phyloP scores from a whole-genome alignment of 2,329 filamentous ascomycete species.

The Ophiocordyceps australis region DNA sequence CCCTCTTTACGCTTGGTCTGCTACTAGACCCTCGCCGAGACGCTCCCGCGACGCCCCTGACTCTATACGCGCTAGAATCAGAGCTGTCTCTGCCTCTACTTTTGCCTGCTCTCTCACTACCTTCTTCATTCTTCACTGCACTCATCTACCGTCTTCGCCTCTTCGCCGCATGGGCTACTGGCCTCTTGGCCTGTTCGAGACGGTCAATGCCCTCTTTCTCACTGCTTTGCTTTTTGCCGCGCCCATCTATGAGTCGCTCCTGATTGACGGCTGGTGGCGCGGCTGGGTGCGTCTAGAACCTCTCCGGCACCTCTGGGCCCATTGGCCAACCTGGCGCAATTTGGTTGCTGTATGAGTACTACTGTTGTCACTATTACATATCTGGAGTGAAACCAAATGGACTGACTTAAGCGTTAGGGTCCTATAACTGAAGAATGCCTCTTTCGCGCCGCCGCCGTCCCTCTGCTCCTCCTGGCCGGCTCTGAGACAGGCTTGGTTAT shows the following conservation, averaged over 20 bases:
- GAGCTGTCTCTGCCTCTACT: conserved; percentile 63
- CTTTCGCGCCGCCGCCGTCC: conserved; percentile 75
- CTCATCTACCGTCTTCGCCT: neutral
- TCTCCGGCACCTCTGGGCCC: conserved; percentile 40
- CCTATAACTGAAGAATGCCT: conserved; percentile 86
- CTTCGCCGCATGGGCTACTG: conserved; percentile 64
- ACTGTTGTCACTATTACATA: no score
- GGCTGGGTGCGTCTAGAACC: conserved; percentile 39
- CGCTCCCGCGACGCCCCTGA: conserved; percentile 76
- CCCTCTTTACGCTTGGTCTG: conserved; percentile 70
- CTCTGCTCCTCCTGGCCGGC: conserved; percentile 59
- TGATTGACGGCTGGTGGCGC: conserved; percentile 55
- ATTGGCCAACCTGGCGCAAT: conserved; percentile 77
- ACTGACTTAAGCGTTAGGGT: conserved; percentile 33
- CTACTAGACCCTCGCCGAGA: conserved; percentile 61
- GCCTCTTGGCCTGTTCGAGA: conserved; percentile 51
- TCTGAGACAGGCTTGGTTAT: conserved; percentile 41
- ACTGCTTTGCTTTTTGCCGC: conserved; percentile 67
- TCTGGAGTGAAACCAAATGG: no score
- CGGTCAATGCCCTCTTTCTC: conserved; percentile 45
- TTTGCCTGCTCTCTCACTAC: conserved; percentile 48
- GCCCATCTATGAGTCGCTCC: conserved; percentile 62
- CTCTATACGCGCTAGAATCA: conserved; percentile 74
- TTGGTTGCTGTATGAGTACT: conserved; percentile 54
- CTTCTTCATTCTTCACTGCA: conserved; percentile 35